Evolutionary conservation across 192 early-diverging fungal species (phyloP), one percentile per base, ranked within the genome.

Genomic region (Coemansia sp.): DNA sequence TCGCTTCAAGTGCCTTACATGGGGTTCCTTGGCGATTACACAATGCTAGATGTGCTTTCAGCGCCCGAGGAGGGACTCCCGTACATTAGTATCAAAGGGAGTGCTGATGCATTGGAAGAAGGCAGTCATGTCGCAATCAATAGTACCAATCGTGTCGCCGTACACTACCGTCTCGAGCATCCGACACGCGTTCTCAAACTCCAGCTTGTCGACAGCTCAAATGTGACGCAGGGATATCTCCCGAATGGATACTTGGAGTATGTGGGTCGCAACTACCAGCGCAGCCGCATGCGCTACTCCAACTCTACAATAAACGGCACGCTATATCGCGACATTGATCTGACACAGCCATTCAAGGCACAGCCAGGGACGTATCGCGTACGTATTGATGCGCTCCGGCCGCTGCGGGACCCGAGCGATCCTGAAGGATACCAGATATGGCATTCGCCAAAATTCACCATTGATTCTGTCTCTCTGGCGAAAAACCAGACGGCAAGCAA

Each of bases 281-380:
- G 71, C 59, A 26, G 52, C 37, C 71, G 75, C 19, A 63, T 61
- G n/a, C 80, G 69, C 47, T 77, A 67, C 52, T 77, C 80, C 47
- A 83, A 77, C 72, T 72, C 81, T 15, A 79, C 81, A 0, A 67
- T 84, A 43, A 84, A 84, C 52, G 81, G 81, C 11, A 84, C 81
- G 15, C 56, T 84, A 37, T 84, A 73, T 63, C 56, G 66, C 32
- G 81, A 84, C 52, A 43, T 54, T 10, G 81, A 84, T 9, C 54
- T 79, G 64, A 77, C 81, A 12, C 65, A 57, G 26, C 45, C 61
- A 48, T 70, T 68, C 41, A 62, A 58, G 1, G 52, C 74, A 12
- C 23, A 54, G 63, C 64, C 76, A 5, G 81, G 81, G 11, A 64
- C 65, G 3, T 84, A 84, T 48, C 73, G 74, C 13, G 76, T 84